Evolutionary conservation across 345 rosid genomes (phyloP).

Genomic region (Citrus unshiu): DNA sequence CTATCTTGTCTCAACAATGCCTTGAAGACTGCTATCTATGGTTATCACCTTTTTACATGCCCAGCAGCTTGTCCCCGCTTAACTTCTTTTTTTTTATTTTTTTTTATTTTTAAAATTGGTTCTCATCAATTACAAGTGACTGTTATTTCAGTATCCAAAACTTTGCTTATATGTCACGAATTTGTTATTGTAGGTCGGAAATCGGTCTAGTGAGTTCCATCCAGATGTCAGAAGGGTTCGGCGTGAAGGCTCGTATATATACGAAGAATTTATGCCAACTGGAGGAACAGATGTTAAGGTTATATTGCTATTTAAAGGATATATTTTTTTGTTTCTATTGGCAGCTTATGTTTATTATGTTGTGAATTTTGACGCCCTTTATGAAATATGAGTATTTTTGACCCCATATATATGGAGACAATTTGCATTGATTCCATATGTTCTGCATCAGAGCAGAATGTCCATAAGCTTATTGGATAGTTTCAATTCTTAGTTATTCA

Average conservation of each 20-base stretch:
- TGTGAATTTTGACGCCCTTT: not conserved
- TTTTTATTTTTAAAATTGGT: not conserved
- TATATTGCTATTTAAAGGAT: not conserved
- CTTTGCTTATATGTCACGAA: not conserved
- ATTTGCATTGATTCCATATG: not conserved
- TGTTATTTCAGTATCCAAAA: not conserved
- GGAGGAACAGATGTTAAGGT: slow-evolving; percentile 99
- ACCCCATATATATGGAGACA: not conserved
- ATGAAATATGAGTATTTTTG: not conserved
- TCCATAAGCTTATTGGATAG: not conserved
- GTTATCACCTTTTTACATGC: not conserved
- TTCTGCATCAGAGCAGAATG: not conserved
- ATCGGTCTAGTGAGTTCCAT: slow-evolving; percentile 96
- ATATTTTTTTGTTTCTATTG: not conserved
- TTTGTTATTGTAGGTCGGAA: slow-evolving; percentile 63
- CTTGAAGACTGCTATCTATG: not conserved
- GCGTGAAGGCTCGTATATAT: slow-evolving; percentile 96
- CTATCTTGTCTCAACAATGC: not conserved
- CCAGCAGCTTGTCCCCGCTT: not conserved
- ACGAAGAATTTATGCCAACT: slow-evolving; percentile 99
- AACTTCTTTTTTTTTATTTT: not conserved
- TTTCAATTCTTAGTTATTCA: not conserved
- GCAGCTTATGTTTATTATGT: not conserved
- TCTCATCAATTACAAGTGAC: not conserved
- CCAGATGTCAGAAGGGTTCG: slow-evolving; percentile 99